Percentiles rank a stretch among this genome's conserved stretches.
These are phyloP conservation scores for Agrocybe pediades DNA, from an alignment of 768 basidiomycete genomes.

Conservation along the genomic window DNA sequence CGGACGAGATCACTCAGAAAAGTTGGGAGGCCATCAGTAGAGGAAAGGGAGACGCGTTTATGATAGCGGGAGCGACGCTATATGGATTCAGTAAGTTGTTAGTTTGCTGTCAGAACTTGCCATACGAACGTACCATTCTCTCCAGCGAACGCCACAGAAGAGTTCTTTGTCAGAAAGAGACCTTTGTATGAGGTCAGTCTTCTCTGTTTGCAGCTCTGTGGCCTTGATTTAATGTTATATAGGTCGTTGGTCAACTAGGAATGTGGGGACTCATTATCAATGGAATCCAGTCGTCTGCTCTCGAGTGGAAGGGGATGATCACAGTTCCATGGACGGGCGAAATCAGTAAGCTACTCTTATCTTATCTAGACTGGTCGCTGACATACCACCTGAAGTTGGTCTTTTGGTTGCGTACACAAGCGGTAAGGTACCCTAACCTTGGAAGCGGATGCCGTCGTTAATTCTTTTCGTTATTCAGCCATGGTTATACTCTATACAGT, in stretches of 20 bases:
- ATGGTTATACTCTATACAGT: constrained; percentile 87
- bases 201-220: neutral
- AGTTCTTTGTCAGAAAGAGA: constrained; percentile 77
- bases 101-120: neutral
- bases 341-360: constrained; percentile 49
- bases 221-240: neutral
- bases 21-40: constrained; percentile 64
- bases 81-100: constrained; percentile 78
- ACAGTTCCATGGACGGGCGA: constrained; percentile 71
- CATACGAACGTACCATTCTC: neutral
- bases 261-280: constrained; percentile 85
- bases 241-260: constrained; percentile 85
- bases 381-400: constrained; percentile 35
- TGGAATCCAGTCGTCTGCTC: constrained; percentile 71
- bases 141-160: constrained; percentile 85
- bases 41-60: constrained; percentile 83
- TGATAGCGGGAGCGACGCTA: constrained; percentile 83
- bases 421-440: constrained; percentile 26
- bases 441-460: neutral
- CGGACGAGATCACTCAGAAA: constrained; percentile 79
- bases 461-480: constrained; percentile 40
- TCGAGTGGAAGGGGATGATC: constrained; percentile 72
- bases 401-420: constrained; percentile 41
- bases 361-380: neutral
- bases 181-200: constrained; percentile 72